These are phyloP conservation scores for Anacardium occidentale DNA, from an alignment of 345 rosid species.

Conservation along the genomic window DNA sequence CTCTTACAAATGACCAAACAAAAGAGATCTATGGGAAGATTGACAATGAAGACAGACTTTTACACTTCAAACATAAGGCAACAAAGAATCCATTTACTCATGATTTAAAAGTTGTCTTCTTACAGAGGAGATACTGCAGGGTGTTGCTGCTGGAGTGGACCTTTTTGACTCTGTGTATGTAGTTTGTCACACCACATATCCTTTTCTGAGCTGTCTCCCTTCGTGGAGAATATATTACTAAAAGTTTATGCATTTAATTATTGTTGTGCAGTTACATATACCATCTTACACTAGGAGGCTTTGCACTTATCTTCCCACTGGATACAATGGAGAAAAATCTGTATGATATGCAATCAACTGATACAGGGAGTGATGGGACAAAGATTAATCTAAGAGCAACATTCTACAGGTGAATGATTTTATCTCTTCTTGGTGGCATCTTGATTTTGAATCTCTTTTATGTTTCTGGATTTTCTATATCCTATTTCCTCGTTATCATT, in stretches of 20 bases:
- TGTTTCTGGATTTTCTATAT: neutral
- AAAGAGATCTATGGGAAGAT: neutral
- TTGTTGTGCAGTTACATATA: conserved; percentile 55
- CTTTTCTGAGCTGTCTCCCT: neutral
- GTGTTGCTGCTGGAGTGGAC: conserved; percentile 75
- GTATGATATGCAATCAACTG: conserved; percentile 21
- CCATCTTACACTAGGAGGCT: conserved; percentile 68
- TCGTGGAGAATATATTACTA: neutral
- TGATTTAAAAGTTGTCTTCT: conserved; percentile 15
- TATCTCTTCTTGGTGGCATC: neutral
- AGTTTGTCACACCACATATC: conserved; percentile 1
- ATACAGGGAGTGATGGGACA: conserved; percentile 36
- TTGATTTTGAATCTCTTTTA: neutral
- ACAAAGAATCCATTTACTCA: neutral
- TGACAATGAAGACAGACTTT: neutral
- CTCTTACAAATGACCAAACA: neutral
- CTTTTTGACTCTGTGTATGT: conserved; percentile 68
- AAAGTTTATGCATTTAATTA: neutral
- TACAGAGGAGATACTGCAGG: conserved; percentile 76
- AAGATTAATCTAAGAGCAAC: conserved; percentile 69
- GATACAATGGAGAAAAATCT: conserved; percentile 21
- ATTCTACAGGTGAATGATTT: conserved; percentile 45
- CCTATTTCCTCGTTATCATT: neutral
- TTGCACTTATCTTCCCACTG: conserved; percentile 63
- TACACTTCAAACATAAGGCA: neutral